Percentiles rank a stretch among this genome's conserved stretches.
These are phyloP conservation scores for Davidsoniella eucalypti DNA, from an alignment of 2,329 filamentous ascomycete genomes.

Conservation along the genomic window DNA sequence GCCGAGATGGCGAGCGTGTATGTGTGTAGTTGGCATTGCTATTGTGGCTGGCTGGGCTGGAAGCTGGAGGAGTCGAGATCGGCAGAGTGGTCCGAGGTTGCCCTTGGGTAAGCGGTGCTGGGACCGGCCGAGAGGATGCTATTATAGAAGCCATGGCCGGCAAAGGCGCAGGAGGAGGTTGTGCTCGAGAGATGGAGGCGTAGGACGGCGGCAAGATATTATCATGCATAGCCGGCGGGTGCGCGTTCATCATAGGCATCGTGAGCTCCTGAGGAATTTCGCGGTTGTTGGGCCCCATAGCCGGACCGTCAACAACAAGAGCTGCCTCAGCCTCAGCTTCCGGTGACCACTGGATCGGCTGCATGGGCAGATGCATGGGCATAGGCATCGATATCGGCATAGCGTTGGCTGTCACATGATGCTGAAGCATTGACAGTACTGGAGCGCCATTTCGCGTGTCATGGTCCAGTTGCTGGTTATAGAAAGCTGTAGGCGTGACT, in stretches of 20 bases:
- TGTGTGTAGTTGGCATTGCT: neutral
- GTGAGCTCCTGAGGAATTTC: conserved; percentile 10
- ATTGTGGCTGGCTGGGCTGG: neutral
- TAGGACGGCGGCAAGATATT: conserved; percentile 8
- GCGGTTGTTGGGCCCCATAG: conserved; percentile 12
- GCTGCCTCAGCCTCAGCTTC: conserved; percentile 11
- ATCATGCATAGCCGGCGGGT: neutral
- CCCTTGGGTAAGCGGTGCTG: conserved; percentile 1
- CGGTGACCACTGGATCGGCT: conserved; percentile 7
- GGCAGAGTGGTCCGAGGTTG: neutral
- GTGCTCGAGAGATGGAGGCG: neutral
- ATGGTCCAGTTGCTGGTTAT: neutral
- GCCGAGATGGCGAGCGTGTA: neutral
- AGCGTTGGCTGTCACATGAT: neutral
- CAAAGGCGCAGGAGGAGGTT: neutral
- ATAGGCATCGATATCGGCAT: neutral
- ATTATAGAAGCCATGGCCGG: neutral
- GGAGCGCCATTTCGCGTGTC: neutral
- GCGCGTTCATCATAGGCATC: conserved; percentile 1
- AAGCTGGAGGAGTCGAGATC: neutral
- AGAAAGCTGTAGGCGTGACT: neutral
- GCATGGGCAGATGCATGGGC: neutral
- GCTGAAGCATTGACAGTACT: neutral
- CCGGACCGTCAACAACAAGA: conserved; percentile 10
- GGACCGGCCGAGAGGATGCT: neutral